These are phyloP conservation scores for Russula brevipes DNA, from an alignment of 768 basidiomycete species.

Conservation along the genomic window DNA sequence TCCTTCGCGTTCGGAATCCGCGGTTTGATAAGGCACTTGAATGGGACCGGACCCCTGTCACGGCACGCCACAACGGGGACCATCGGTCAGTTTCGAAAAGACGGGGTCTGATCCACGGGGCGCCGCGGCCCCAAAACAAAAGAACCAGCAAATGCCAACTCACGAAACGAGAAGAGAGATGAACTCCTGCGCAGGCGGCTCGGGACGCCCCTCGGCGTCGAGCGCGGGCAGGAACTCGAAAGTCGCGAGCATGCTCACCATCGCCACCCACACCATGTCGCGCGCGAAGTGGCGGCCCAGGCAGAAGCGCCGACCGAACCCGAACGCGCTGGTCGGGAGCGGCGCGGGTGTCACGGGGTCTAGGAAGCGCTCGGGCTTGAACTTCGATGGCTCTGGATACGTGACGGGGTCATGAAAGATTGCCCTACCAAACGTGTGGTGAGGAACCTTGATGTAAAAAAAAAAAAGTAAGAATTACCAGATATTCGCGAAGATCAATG, in stretches of 20 bases:
- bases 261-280: slow-evolving; percentile 3
- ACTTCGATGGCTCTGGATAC: slow-evolving; percentile 10
- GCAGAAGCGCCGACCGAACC: slow-evolving; percentile 15
- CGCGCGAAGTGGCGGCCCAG: slow-evolving; percentile 15
- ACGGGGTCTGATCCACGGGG: neutral
- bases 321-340: slow-evolving; percentile 1
- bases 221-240: slow-evolving; percentile 17
- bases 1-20: slow-evolving; percentile 3
- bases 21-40: slow-evolving; percentile 13
- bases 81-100: neutral
- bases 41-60: slow-evolving; percentile 13
- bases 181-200: slow-evolving; percentile 5
- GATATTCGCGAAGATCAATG: slow-evolving; percentile 5
- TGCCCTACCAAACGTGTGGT: neutral
- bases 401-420: slow-evolving; percentile 8
- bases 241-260: slow-evolving; percentile 13
- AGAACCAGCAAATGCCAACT: neutral
- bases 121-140: neutral
- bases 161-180: neutral
- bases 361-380: slow-evolving; percentile 18
- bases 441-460: neutral
- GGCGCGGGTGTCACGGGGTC: neutral
- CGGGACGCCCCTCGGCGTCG: slow-evolving; percentile 4
- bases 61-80: neutral
- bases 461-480: neutral